Evolutionary conservation across 129 eudicot species (phyloP).

Genomic region (Deinandra increscens): DNA sequence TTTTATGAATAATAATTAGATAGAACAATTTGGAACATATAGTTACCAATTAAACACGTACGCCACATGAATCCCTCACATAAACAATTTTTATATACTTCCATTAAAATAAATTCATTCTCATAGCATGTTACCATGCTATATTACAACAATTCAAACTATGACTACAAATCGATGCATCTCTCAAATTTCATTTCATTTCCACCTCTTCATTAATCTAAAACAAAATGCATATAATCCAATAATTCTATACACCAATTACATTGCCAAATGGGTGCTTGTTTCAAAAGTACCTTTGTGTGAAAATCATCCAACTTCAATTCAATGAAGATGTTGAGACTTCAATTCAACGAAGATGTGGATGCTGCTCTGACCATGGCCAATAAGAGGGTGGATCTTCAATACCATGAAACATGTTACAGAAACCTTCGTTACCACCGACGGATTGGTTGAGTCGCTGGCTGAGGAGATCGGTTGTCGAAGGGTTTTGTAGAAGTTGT

Average conservation of each 20-base stretch:
- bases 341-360: conserved; percentile 42
- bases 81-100: conserved; percentile 24
- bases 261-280: conserved; percentile 44
- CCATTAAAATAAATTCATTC: conserved; percentile 23
- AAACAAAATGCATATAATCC: conserved; percentile 28
- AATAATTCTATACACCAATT: conserved; percentile 44
- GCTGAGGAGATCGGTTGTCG: conserved; percentile 52
- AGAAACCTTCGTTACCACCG: conserved; percentile 54
- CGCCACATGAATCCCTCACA: conserved; percentile 42
- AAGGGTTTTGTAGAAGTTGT: conserved; percentile 56
- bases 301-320: conserved; percentile 26
- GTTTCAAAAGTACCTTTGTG: conserved; percentile 28
- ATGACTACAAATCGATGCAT: conserved; percentile 26
- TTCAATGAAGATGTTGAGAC: conserved; percentile 42
- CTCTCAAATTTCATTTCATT: conserved; percentile 16
- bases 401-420: conserved; percentile 63
- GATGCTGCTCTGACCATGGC: conserved; percentile 86
- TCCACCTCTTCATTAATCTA: conserved; percentile 6
- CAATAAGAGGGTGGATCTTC: conserved; percentile 73
- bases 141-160: conserved; percentile 32
- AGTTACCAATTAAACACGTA: conserved; percentile 33
- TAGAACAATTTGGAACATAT: conserved; percentile 12
- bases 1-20: background rate
- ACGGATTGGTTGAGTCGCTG: conserved; percentile 42
- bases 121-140: conserved; percentile 27